Evolutionary conservation across 768 basidiomycete genomes (phyloP).

Genomic region (Lepiota brunneoincarnata): DNA sequence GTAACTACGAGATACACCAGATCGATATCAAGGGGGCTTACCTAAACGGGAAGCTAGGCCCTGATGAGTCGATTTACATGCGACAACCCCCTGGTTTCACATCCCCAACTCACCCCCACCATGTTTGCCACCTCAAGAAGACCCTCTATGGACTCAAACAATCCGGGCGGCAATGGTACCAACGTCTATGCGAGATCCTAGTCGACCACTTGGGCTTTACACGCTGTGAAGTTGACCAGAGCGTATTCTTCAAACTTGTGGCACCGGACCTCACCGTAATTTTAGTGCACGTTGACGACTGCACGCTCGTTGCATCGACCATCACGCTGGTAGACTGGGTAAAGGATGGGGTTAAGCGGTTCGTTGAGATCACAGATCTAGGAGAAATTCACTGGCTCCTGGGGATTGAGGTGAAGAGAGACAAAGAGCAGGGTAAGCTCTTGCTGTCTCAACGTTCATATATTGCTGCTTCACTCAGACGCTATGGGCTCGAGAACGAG

Average conservation of each 20-base stretch:
- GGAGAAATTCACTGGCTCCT: slow-evolving; percentile 21
- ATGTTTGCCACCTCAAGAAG: no score
- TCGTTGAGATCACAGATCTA: slow-evolving; percentile 4
- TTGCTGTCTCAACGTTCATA: slow-evolving; percentile 26
- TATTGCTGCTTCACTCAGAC: slow-evolving; percentile 27
- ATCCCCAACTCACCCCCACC: no score
- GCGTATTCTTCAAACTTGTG: neutral
- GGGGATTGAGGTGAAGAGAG: slow-evolving; percentile 23
- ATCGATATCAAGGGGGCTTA: no score
- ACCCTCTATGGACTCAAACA: slow-evolving; percentile 30
- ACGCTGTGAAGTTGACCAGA: slow-evolving; percentile 20
- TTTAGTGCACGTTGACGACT: slow-evolving; percentile 30
- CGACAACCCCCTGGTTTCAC: no score
- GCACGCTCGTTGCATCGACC: slow-evolving; percentile 15
- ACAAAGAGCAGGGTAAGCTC: slow-evolving; percentile 8
- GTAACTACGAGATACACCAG: no score
- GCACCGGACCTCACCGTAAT: slow-evolving; percentile 14
- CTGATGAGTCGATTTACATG: no score
- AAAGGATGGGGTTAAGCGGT: neutral
- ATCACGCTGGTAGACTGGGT: neutral
- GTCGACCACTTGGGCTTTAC: slow-evolving; percentile 15
- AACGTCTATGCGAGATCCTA: slow-evolving; percentile 4
- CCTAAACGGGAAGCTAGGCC: no score
- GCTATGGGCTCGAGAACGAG: no score
- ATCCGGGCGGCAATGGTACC: slow-evolving; percentile 23